These are phyloP conservation scores for Cordyceps farinosa DNA, from an alignment of 2,329 filamentous ascomycete species.

Conservation along the genomic window DNA sequence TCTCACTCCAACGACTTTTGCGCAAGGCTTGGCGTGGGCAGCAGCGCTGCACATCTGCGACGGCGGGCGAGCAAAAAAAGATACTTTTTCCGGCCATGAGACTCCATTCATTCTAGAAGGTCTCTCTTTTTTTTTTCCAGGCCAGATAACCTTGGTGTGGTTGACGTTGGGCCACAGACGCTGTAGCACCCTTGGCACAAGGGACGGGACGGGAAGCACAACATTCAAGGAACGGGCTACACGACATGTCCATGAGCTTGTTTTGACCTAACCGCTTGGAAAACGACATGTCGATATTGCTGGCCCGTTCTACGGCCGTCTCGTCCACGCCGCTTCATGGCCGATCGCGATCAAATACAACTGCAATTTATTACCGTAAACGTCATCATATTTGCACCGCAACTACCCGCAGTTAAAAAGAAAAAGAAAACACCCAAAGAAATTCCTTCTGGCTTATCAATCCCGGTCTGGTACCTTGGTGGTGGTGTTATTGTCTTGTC, in stretches of 20 bases:
- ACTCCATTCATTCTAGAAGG: slow-evolving; percentile 12
- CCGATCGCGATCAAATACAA: too few species aligned
- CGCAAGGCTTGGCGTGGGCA: too few species aligned
- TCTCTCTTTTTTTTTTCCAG: neutral
- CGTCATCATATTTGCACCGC: neutral
- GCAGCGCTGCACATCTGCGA: neutral
- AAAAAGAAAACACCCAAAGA: too few species aligned
- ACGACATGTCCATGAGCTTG: too few species aligned
- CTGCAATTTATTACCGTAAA: too few species aligned
- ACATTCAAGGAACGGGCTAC: neutral
- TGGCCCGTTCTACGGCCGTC: too few species aligned
- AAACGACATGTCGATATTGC: too few species aligned
- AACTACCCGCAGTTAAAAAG: neutral
- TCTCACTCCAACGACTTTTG: too few species aligned
- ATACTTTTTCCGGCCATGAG: neutral
- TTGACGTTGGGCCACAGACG: neutral
- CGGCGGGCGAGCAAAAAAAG: neutral
- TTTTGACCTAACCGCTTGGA: too few species aligned
- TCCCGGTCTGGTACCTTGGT: neutral
- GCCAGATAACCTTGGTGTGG: neutral
- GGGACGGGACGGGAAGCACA: neutral
- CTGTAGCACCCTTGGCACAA: neutral
- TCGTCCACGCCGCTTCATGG: too few species aligned
- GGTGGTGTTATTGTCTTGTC: neutral
- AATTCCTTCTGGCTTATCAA: neutral